Evolutionary conservation across 2,329 filamentous ascomycete genomes (phyloP), one percentile per base, ranked within the genome.

Genomic region (Calonectria fujianensis): DNA sequence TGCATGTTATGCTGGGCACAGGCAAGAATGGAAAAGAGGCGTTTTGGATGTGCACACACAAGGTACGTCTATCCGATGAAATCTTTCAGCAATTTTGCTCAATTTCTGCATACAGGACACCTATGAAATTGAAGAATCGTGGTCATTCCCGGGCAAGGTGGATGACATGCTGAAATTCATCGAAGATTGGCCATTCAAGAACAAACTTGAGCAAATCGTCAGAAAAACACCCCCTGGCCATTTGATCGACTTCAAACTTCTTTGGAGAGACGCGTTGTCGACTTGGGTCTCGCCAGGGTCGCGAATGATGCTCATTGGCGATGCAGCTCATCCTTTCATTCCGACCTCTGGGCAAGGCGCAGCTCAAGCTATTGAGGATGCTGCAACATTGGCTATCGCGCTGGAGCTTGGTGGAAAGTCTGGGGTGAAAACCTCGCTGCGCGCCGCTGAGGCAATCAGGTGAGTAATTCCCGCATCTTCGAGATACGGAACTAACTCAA

Each of bases 81-180:
- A 9, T 4, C 5, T 16, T 20, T 3, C 10, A 5, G 18, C 8
- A 2, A 11, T 3, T 41, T 11, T 27, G 13, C 57, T 63, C 13
- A 63, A 37, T 27, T 13, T 20, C 3, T 9, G 14, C 24, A 20
- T 14, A 7, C 10, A 63, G 35, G 57, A 63, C 37, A 41, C 57
- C 4, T 63, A 63, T n/a, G 57, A 63, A 39, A 63, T 63, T 18
- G 57, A 63, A 20, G 57, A 63, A 63, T 63, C 57, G 9, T 63
- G 57, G 57, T 63, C 57, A 39, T 63, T 63, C 24, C 57, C 57
- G 2, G 57, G 57, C 14, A 41, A 41, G 18, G 57, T 63, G 27
- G 57, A 45, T 18, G 57, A 63, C 24, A 63, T 63, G 57, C 4
- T 63, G 14, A 63, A 63, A 41, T 14, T 29, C 35, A 63, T 63